Percentiles rank a stretch among this genome's conserved stretches.
These are phyloP conservation scores for Camelina sativa DNA, from an alignment of 345 rosid species.

Conservation along the genomic window DNA sequence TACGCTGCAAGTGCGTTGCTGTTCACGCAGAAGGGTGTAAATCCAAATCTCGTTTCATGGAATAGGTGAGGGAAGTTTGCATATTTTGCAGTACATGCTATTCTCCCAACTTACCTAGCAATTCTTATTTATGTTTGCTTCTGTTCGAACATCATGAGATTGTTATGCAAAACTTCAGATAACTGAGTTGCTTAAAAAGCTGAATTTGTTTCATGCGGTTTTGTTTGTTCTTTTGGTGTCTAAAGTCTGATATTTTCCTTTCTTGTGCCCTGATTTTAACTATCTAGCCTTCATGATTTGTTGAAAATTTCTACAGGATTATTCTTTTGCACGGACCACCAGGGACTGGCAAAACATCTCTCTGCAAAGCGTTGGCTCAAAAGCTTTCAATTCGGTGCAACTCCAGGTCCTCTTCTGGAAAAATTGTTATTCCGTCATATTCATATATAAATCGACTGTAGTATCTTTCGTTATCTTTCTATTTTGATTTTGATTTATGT, in stretches of 20 bases:
- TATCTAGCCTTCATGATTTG: slow-evolving; percentile 1
- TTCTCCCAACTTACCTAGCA: neutral
- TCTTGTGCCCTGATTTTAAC: neutral
- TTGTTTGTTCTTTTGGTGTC: slow-evolving; percentile 3
- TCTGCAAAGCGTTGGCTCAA: slow-evolving; percentile 97
- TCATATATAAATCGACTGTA: neutral
- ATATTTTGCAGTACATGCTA: neutral
- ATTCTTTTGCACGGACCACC: slow-evolving; percentile 98
- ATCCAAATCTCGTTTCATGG: slow-evolving; percentile 93
- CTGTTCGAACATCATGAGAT: slow-evolving; percentile 2
- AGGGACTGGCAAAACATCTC: slow-evolving; percentile 97
- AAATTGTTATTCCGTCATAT: neutral
- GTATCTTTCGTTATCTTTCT: neutral
- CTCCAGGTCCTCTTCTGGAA: slow-evolving; percentile 59
- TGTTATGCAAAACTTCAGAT: neutral
- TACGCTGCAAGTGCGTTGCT: slow-evolving; percentile 93
- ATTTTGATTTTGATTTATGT: slow-evolving; percentile 26
- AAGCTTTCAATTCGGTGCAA: slow-evolving; percentile 86
- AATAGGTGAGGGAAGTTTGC: slow-evolving; percentile 64
- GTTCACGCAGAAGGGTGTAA: slow-evolving; percentile 87
- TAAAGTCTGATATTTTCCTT: slow-evolving; percentile 3
- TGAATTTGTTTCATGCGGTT: slow-evolving; percentile 3
- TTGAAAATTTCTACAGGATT: slow-evolving; percentile 60
- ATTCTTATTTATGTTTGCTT: slow-evolving; percentile 5
- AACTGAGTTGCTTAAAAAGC: slow-evolving; percentile 20